Percentiles rank a stretch among this genome's conserved stretches.
Evolutionary conservation across 2,329 filamentous ascomycete species (phyloP).

Genomic region (Aspergillus novoparasiticus): DNA sequence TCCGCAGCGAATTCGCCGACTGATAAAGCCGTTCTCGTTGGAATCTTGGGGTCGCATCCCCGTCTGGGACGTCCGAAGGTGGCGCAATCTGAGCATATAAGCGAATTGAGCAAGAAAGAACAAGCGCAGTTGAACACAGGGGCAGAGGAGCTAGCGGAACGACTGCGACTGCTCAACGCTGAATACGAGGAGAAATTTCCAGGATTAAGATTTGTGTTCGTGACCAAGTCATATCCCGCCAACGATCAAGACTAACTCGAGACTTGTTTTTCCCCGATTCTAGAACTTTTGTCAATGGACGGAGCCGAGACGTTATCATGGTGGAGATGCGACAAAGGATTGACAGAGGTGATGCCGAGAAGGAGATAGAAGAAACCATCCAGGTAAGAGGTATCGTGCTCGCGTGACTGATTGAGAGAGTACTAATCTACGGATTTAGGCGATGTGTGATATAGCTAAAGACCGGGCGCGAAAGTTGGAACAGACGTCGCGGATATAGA

Average conservation of each 20-base stretch:
- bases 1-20: constrained; percentile 53
- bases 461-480: constrained; percentile 72
- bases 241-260: not conserved
- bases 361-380: constrained; percentile 73
- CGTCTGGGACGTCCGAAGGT: constrained; percentile 67
- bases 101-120: constrained; percentile 76
- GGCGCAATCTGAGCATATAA: constrained; percentile 60
- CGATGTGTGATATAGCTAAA: constrained; percentile 88
- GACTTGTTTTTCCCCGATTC: not conserved
- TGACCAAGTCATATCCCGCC: not conserved
- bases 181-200: constrained; percentile 78
- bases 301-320: constrained; percentile 74
- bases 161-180: constrained; percentile 67
- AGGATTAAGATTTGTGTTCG: constrained; percentile 72
- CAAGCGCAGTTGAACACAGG: constrained; percentile 71
- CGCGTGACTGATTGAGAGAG: constrained; percentile 5
- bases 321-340: constrained; percentile 78
- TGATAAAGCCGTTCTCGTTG: constrained; percentile 63
- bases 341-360: constrained; percentile 62
- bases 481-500: constrained; percentile 14
- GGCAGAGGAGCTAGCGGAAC: constrained; percentile 44
- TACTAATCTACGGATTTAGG: constrained; percentile 50
- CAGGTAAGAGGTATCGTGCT: constrained; percentile 56
- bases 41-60: constrained; percentile 79
- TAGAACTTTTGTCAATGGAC: constrained; percentile 83